Conservation (phyloP, 192 early-diverging fungal species). For the Backusella mclennaniae region DNA sequence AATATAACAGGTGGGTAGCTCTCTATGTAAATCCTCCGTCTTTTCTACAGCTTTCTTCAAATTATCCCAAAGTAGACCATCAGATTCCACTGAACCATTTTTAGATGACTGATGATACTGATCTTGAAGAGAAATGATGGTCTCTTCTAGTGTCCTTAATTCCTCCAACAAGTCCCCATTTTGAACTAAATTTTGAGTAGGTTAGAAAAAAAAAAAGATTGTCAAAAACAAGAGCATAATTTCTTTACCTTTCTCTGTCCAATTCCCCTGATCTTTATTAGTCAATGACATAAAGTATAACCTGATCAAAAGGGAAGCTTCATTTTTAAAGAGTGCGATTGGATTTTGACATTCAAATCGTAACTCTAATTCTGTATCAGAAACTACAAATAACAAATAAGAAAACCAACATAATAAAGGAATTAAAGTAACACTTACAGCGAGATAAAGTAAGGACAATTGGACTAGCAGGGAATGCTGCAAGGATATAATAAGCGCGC, state of each 20-base stretch:
- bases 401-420: neutral
- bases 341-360: neutral
- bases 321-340: neutral
- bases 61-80: neutral
- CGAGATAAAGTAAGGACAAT: neutral
- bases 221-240: too few species aligned
- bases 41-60: neutral
- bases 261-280: neutral
- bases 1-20: neutral
- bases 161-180: neutral
- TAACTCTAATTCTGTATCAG: neutral
- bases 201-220: neutral
- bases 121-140: conserved; percentile 2
- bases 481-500: neutral
- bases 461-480: conserved; percentile 3
- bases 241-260: neutral
- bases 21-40: neutral
- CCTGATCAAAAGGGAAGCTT: conserved; percentile 1
- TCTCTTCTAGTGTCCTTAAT: neutral
- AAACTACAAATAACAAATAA: neutral
- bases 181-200: neutral
- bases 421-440: neutral
- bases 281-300: neutral
- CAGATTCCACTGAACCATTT: neutral
- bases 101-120: neutral